Evolutionary conservation across 495 filamentous ascomycete species (phyloP), one percentile per base, ranked within the genome.

Genomic region (Oidiodendron maius): DNA sequence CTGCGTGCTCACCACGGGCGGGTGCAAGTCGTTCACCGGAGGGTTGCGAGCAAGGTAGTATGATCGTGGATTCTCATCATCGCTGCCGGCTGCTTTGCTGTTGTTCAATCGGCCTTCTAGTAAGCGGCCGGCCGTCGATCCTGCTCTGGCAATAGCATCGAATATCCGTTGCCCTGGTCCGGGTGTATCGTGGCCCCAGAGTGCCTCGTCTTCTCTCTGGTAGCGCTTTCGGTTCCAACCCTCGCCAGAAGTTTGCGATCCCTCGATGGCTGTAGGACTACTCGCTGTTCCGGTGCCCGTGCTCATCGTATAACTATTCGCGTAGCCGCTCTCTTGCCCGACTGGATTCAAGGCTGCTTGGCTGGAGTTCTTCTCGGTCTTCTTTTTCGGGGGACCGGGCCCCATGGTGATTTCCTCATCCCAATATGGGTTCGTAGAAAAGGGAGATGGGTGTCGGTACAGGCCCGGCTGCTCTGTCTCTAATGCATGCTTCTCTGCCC

Each of bases 341-440:
- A 55, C 50, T 39, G 59, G 60, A 52, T 59, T 62, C 62, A 84
- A 54, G 55, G 77, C 64, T 64, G 78, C 60, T 50, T 74, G 68
- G 30, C 71, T 76, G 24, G 62, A 62, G 30, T 60, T 72, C 57
- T 75, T 75, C 43, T 77, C 74, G 21, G 72, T 68, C 53, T 82
- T 78, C 30, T 50, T 30, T 58, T 79, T 78, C 23, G 82, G 77
- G 28, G 87, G 76, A 0, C 80, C 80, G 4, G 90, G 90, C 0
- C 90, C 90, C 63, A 89, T 67, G 37, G 68, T 67, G 43, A 95
- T 89, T 65, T 96, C 90, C 53, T 91, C 87, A 6, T 66, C 65
- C 90, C 90, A 96, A 64, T 86, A 87, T 38, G 80, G 80, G 57
- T 96, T 96, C 23, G 87, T 93, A 41, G 78, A 79, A 62, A 86